Evolutionary conservation across 345 rosid genomes (phyloP), one percentile per base, ranked within the genome.

Genomic region (Euphorbia pulcherrima): DNA sequence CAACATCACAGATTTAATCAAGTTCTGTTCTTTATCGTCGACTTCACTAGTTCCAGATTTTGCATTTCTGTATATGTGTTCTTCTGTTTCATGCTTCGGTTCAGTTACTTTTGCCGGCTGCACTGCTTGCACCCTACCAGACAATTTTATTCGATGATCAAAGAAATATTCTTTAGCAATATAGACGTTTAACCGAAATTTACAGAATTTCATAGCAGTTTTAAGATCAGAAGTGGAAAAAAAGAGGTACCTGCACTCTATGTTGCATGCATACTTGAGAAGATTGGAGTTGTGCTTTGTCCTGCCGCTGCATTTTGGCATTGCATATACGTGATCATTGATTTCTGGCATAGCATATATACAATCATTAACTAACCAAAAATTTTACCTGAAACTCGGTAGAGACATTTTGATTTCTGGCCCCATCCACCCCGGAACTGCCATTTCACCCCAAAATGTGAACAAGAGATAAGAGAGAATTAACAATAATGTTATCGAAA

Each of bases 371-470:
- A 37, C 20, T 0, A 6, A 8, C 18, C 20, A 2, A n/a, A 67
- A 33, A 57, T 51, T 70, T 3, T 79, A 94, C 99, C 99, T 91
- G 72, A 85, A 91, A 78, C 97, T 94, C 26, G 99, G 97, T 5
- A 94, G 88, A 0, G 90, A 87, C 91, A 94, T 79, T 68, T 76
- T 89, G 69, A 91, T 77, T 57, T 72, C 47, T 60, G 96, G 95
- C 14, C 92, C 91, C 77, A 60, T 84, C 92, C 95, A 85, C 14
- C 73, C 69, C 35, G 90, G 81, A 61, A 63, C 85, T 81, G 83
- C 75, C 41, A 68, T 60, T 23, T 61, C 26, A 46, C 57, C 74
- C 50, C 65, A n/a, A 71, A 56, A 54, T 6, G 16, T 33, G 37
- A 18, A 74, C 64, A 29, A 52, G 67, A 66, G 17, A 20, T 5